Evolutionary conservation across 1,284 basidiomycete genomes (phyloP).

Genomic region (Moniliophthora roreri): DNA sequence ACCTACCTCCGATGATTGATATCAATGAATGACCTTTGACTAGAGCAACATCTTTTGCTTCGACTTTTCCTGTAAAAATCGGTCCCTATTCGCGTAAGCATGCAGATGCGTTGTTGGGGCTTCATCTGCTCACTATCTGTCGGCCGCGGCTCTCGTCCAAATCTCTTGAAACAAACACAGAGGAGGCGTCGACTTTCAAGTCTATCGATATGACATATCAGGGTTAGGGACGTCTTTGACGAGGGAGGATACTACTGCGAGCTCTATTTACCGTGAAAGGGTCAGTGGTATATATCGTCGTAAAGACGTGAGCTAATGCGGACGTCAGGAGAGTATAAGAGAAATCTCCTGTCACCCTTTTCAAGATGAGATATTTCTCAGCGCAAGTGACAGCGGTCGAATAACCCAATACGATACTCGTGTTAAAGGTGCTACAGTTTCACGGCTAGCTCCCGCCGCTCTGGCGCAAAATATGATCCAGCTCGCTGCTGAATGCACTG

Average conservation of each 20-base stretch:
- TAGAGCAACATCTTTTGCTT: conserved; percentile 70
- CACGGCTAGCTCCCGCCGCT: conserved; percentile 19
- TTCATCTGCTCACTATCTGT: conserved; percentile 4
- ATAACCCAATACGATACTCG: conserved; percentile 60
- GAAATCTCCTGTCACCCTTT: conserved; percentile 60
- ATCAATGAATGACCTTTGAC: neutral
- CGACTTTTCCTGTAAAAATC: conserved; percentile 64
- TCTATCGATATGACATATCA: conserved; percentile 59
- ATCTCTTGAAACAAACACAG: conserved; percentile 33
- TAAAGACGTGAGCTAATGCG: no score
- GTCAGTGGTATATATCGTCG: conserved; percentile 13
- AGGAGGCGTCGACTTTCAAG: conserved; percentile 58
- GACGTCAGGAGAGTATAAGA: conserved; percentile 68
- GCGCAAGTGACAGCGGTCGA: conserved; percentile 68
- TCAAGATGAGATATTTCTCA: conserved; percentile 66
- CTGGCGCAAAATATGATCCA: conserved; percentile 51
- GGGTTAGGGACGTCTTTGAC: conserved; percentile 2
- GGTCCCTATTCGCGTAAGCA: conserved; percentile 59
- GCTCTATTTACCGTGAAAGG: conserved; percentile 12
- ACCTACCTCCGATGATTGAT: neutral
- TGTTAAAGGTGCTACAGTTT: conserved; percentile 29
- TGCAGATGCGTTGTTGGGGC: conserved; percentile 23
- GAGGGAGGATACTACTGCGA: conserved; percentile 6
- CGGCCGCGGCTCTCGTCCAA: no score
- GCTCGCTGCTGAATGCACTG: conserved; percentile 54